These are phyloP conservation scores for Candida coquimbonensis DNA, from an alignment of 805 yeast species.

Conservation along the genomic window DNA sequence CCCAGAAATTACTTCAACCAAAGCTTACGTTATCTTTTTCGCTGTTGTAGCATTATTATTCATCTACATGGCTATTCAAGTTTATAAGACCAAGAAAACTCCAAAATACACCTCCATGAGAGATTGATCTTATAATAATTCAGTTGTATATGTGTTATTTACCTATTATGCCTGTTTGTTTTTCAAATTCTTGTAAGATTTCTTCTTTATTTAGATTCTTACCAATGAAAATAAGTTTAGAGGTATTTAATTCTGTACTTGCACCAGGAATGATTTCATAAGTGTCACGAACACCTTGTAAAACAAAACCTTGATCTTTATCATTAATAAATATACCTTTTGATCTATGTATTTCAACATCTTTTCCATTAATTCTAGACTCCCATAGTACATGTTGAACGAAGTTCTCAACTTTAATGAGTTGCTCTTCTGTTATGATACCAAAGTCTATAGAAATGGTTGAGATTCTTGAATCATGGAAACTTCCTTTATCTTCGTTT, in stretches of 20 bases:
- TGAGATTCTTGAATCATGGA: constrained; percentile 47
- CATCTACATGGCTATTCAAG: constrained; percentile 14
- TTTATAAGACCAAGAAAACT: background rate
- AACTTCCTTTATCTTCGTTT: constrained; percentile 22
- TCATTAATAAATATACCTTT: constrained; percentile 64
- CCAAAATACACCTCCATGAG: constrained; percentile 23
- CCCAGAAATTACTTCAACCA: constrained; percentile 7
- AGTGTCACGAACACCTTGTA: constrained; percentile 92
- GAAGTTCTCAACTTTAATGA: constrained; percentile 47
- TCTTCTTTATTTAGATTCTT: constrained; percentile 41
- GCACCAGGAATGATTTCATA: constrained; percentile 63
- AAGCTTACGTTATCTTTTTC: constrained; percentile 12
- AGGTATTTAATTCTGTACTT: constrained; percentile 31
- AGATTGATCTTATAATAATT: constrained; percentile 6
- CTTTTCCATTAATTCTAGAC: constrained; percentile 33
- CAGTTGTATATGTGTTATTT: background rate
- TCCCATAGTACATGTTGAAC: constrained; percentile 79
- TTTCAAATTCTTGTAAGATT: constrained; percentile 27
- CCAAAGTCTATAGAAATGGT: constrained; percentile 46
- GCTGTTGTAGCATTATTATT: constrained; percentile 13
- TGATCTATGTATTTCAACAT: constrained; percentile 68
- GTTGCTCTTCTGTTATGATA: constrained; percentile 27
- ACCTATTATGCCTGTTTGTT: constrained; percentile 13
- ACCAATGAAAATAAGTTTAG: constrained; percentile 73
- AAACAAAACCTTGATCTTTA: constrained; percentile 22